Evolutionary conservation across 495 filamentous ascomycete species (phyloP), one percentile per base, ranked within the genome.

Genomic region (Opeltia flavorubescens): DNA sequence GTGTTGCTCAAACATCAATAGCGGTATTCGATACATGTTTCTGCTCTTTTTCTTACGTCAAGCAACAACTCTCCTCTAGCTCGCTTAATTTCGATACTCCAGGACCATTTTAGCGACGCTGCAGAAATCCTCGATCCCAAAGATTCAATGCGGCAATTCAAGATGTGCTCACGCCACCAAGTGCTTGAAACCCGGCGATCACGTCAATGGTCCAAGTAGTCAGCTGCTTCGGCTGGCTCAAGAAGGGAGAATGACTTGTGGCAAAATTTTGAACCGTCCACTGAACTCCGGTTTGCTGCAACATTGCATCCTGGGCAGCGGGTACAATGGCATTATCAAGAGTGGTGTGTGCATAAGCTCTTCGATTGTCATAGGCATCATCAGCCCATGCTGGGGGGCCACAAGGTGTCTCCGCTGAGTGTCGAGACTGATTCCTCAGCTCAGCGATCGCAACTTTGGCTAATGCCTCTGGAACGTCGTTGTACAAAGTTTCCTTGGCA

Each of bases 391-490:
- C 8, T 30, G 51, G 34, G 13, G 40, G n/a, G 18, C 50, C 31
- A 15, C 27, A 20, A 13, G 46, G 41, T 17, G 45, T 49, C 29
- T 56, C 59, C 41, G 62, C 56, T 0, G 54, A 50, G 15, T 57
- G 58, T 5, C 61, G 44, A 20, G 60, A 60, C 43, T 63, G 60
- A 2, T 50, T 57, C 5, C 38, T 35, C 5, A 56, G 27, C 4
- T 25, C 12, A 0, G 44, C 30, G 9, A 49, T 51, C 49, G 53
- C 56, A n/a, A 52, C 48, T 30, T 49, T 29, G 18, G 58, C 60
- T 7, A 50, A 44, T 7, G 54, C 48, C 0, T 33, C 25, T n/a
- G 63, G 59, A 6, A 65, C 58, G 41, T 68, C 65, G 27, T 63
- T 29, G 33, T 33, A 53, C 24, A 56, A 39, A 8, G 63, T 49